Conservation (phyloP, 2,329 filamentous ascomycete genomes). For the Pseudopithomyces maydicus region DNA sequence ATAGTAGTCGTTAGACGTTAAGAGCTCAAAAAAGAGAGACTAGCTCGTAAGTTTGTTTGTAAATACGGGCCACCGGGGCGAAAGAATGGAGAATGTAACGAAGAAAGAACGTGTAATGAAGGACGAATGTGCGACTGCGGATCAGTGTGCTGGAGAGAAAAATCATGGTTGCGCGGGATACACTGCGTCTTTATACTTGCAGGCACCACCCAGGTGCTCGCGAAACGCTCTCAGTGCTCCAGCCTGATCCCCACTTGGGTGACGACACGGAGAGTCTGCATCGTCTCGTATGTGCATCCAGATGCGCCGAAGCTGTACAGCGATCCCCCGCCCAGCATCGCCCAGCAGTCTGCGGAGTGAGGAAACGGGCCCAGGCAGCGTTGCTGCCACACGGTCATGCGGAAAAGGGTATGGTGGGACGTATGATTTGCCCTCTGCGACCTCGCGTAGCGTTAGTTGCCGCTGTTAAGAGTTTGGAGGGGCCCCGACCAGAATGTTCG, state of each 20-base stretch:
- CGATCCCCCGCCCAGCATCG: conserved; percentile 14
- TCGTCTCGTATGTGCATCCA: conserved; percentile 34
- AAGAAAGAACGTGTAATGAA: conserved; percentile 24
- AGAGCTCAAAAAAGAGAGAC: conserved; percentile 30
- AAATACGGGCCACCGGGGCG: conserved; percentile 40
- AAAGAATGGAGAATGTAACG: conserved; percentile 29
- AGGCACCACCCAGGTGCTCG: conserved; percentile 10
- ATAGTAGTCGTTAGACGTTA: conserved; percentile 15
- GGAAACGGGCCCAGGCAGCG: conserved; percentile 29
- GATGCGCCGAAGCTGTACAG: conserved; percentile 12
- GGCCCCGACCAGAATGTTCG: conserved; percentile 16
- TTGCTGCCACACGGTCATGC: conserved; percentile 37
- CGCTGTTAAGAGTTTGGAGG: conserved; percentile 23
- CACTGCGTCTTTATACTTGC: conserved; percentile 32
- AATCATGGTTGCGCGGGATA: conserved; percentile 19
- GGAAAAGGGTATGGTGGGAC: conserved; percentile 33
- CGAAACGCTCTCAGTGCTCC: not conserved
- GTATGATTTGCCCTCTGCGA: conserved; percentile 42
- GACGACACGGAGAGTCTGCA: conserved; percentile 27
- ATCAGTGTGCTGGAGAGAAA: conserved; percentile 31
- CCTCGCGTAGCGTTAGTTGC: conserved; percentile 33
- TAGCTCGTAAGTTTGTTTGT: conserved; percentile 37
- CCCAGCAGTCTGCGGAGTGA: conserved; percentile 14
- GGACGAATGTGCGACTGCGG: conserved; percentile 29
- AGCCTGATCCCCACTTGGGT: conserved; percentile 18